Evolutionary conservation across 2,329 filamentous ascomycete genomes (phyloP).

Genomic region (Cladosporium sp.): DNA sequence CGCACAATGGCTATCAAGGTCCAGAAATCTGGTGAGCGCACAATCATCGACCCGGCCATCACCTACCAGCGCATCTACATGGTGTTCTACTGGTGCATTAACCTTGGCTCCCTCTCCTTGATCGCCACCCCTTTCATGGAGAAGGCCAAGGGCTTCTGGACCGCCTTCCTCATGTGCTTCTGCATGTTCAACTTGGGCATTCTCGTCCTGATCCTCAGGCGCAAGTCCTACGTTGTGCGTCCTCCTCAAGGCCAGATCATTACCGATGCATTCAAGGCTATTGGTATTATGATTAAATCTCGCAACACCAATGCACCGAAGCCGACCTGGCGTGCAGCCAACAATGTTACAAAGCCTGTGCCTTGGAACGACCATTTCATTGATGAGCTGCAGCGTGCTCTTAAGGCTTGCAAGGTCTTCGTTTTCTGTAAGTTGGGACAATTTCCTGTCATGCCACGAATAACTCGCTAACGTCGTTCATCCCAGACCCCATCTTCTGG

Average conservation of each 20-base stretch:
- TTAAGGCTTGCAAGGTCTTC: constrained; percentile 67
- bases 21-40: constrained; percentile 40
- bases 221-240: constrained; percentile 37
- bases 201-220: constrained; percentile 45
- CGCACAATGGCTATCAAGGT: constrained; percentile 38
- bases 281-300: constrained; percentile 52
- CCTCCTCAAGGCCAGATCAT: constrained; percentile 61
- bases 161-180: constrained; percentile 59
- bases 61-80: constrained; percentile 48
- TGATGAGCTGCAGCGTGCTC: constrained; percentile 64
- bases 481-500: constrained; percentile 41
- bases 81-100: constrained; percentile 72
- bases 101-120: constrained; percentile 65
- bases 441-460: background rate
- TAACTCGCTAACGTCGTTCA: background rate
- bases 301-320: constrained; percentile 61
- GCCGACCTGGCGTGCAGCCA: constrained; percentile 58
- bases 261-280: constrained; percentile 59
- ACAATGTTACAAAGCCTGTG: constrained; percentile 42
- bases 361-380: constrained; percentile 68
- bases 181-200: constrained; percentile 62
- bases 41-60: constrained; percentile 45
- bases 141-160: constrained; percentile 62
- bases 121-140: constrained; percentile 68
- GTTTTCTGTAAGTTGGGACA: constrained; percentile 30